Conservation (phyloP, 371 early-diverging fungal genomes). For the Haplosporangium sp. region DNA sequence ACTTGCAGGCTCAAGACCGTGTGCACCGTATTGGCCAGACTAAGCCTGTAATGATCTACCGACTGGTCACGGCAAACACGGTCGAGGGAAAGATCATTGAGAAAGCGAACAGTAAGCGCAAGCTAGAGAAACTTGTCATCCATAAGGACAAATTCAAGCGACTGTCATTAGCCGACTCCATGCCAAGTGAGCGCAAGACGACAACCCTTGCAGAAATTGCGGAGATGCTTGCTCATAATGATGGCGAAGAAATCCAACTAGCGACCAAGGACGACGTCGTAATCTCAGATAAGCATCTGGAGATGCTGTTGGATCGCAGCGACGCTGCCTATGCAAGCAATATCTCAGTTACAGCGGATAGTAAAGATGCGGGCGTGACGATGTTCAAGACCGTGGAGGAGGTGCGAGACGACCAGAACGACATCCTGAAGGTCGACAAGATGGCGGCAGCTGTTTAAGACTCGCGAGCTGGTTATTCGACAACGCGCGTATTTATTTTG, state of each 20-base stretch:
- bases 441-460: constrained; percentile 20
- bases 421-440: constrained; percentile 45
- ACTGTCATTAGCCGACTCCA: constrained; percentile 35
- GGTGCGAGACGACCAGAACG: constrained; percentile 56
- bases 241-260: constrained; percentile 73
- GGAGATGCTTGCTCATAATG: constrained; percentile 77
- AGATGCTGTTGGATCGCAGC: constrained; percentile 75
- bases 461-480: too few relatives aligned
- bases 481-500: too few relatives aligned
- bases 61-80: constrained; percentile 88
- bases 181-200: constrained; percentile 27
- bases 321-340: constrained; percentile 63
- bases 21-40: constrained; percentile 97
- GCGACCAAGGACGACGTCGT: constrained; percentile 73
- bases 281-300: constrained; percentile 76
- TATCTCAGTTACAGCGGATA: constrained; percentile 15
- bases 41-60: constrained; percentile 90
- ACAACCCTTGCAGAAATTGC: constrained; percentile 72
- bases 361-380: constrained; percentile 33
- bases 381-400: constrained; percentile 56
- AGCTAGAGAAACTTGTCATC: constrained; percentile 91
- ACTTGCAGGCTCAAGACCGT: constrained; percentile 97
- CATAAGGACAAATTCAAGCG: constrained; percentile 81
- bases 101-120: constrained; percentile 84
- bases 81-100: constrained; percentile 87